These are phyloP conservation scores for Candida multigemmis DNA, from an alignment of 805 yeast species.

Conservation along the genomic window DNA sequence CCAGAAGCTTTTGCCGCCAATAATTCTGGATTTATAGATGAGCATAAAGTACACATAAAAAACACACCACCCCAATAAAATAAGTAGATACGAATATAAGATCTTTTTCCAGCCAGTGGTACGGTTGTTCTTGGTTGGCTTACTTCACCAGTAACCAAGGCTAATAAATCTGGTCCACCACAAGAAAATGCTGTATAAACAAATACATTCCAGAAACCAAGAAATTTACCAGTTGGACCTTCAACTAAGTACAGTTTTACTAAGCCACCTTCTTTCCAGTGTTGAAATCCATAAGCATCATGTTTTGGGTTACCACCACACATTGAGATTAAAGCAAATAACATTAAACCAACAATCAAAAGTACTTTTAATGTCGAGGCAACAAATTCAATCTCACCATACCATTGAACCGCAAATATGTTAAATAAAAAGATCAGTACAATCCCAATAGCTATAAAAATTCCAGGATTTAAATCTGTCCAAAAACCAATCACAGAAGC, in stretches of 20 bases:
- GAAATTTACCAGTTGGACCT: conserved; percentile 23
- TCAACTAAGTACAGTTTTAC: conserved; percentile 15
- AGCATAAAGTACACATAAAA: conserved; percentile 24
- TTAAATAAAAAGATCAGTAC: conserved; percentile 19
- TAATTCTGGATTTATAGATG: conserved; percentile 23
- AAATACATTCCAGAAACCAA: conserved; percentile 24
- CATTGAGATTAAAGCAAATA: conserved; percentile 23
- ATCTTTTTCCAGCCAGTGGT: conserved; percentile 23
- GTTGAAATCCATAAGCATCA: conserved; percentile 24
- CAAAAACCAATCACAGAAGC: conserved; percentile 20
- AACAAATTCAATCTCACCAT: conserved; percentile 37
- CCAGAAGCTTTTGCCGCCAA: conserved; percentile 12
- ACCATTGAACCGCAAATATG: conserved; percentile 20
- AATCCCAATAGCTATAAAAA: conserved; percentile 19
- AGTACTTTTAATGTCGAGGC: conserved; percentile 24
- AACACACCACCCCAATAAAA: conserved; percentile 30
- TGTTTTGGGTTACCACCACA: conserved; percentile 28
- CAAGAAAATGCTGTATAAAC: conserved; percentile 26
- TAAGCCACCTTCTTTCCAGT: conserved; percentile 26
- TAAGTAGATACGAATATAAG: conserved; percentile 23
- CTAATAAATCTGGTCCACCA: conserved; percentile 28
- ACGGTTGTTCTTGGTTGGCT: conserved; percentile 30
- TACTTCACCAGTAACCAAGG: conserved; percentile 30
- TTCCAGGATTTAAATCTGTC: conserved; percentile 22
- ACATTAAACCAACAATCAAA: conserved; percentile 22